These are phyloP conservation scores for Ustilago nuda DNA, from an alignment of 1,284 basidiomycete genomes.

Conservation along the genomic window DNA sequence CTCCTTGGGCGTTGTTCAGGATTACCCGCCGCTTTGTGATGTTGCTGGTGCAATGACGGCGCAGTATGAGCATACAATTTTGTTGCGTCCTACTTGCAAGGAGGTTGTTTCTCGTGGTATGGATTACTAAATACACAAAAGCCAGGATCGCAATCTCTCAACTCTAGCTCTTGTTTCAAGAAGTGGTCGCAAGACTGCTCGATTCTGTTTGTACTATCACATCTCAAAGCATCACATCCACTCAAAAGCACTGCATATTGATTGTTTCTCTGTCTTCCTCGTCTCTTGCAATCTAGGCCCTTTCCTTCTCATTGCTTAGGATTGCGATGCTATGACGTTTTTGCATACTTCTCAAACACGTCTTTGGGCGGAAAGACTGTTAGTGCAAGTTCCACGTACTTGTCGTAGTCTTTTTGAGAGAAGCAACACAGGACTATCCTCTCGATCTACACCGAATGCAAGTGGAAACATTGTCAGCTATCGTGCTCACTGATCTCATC, in stretches of 20 bases:
- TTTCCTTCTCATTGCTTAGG: neutral
- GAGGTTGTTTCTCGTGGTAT: conserved; percentile 94
- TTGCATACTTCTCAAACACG: conserved; percentile 32
- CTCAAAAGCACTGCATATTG: no score
- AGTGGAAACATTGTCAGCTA: neutral
- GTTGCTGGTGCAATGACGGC: conserved; percentile 65
- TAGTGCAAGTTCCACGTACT: conserved; percentile 34
- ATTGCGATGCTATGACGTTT: neutral
- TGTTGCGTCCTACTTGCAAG: conserved; percentile 66
- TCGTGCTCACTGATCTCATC: no score
- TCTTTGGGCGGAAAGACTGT: conserved; percentile 35
- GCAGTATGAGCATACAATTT: conserved; percentile 68
- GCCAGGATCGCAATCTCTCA: neutral
- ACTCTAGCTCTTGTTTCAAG: neutral
- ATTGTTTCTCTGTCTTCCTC: neutral
- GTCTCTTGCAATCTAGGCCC: neutral
- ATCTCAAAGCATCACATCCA: neutral
- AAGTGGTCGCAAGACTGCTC: neutral
- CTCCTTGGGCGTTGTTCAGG: conserved; percentile 85
- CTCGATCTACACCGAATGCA: conserved; percentile 34
- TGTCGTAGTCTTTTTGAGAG: conserved; percentile 47
- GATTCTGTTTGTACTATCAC: conserved; percentile 8
- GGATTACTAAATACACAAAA: conserved; percentile 76
- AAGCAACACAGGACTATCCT: conserved; percentile 61
- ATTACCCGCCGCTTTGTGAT: conserved; percentile 94